Evolutionary conservation across 2,329 filamentous ascomycete species (phyloP), one percentile per base, ranked within the genome.

Genomic region (Chaetomiaceae sp.): DNA sequence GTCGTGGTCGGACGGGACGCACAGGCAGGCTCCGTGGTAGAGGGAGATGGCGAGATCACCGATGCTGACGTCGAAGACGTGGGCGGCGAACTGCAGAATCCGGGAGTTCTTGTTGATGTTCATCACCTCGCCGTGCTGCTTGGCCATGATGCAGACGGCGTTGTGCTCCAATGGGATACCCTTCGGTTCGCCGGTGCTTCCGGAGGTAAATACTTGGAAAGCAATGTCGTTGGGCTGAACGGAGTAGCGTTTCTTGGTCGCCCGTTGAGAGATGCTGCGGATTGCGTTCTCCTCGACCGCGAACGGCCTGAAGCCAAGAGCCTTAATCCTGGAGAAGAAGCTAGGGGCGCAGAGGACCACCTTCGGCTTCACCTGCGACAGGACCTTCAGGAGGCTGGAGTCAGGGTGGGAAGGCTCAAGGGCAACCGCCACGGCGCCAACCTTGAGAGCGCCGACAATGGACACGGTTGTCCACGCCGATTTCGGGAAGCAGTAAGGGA

Each of bases 111-210:
- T 39, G 23, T 51, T 55, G 23, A 69, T 61, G 34, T 47, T 27
- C 37, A 64, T 54, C 3, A 53, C 54, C 14, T 50, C 14, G 11
- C 57, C 57, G 43, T 66, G 59, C 12, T 54, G 58, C 8, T 40
- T 50, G 58, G 36, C 53, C 33, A 60, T 62, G 19, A 57, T 61
- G 22, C 53, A 57, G 25, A 64, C 52, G 5, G 64, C 34, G 2
- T 23, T 19, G 51, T 59, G 58, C 12, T 40, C 34, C 17, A 56
- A 25, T 3, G 48, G 34, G 12, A 59, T 48, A n/a, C 76, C 3
- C 74, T 79, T 36, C 72, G 76, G 76, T 39, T 68, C 65, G 6
- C 76, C 76, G 1, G 76, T 79, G 14, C 72, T 77, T 14, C 76
- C 76, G n/a, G 75, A 62, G 4, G 62, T 64, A 36, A 61, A 63